Evolutionary conservation across 176 grass and related monocot genomes (phyloP), one percentile per base, ranked within the genome.

Genomic region (bread wheat (Triticum aestivum)): DNA sequence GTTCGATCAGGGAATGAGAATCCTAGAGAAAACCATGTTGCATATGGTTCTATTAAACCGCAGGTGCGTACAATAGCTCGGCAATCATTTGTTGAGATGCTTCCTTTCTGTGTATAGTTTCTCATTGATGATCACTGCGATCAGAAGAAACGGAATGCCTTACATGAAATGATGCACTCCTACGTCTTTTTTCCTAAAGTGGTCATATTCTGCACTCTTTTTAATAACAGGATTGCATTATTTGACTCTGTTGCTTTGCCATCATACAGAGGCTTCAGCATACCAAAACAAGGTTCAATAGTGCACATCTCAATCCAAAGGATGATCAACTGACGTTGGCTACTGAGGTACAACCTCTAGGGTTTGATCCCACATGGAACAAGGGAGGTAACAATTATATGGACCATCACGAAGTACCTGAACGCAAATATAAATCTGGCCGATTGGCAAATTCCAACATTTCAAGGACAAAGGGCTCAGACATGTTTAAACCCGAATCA

Each of bases 391-490:
- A 78, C 11, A 66, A 85, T 79, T 37, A 81, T 13, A 66, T 18
- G 67, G 26, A 23, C 13, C 80, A 79, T 84, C 34, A 20, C 5
- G 56, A 82, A 65, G 69, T 74, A 86, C 62, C 75, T 49, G 86
- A 59, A 41, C 73, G 69, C 5, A 84, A 83, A 20, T 84, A 90
- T 51, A 88, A 51, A 76, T 93, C 82, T 29, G 62, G 84, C 23
- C 51, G 89, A 66, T 72, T 87, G 23, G 66, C 84, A 62, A 92
- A 92, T 78, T 89, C 67, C 8, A 76, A 58, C 77, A 61, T 70
- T 73, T 72, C 87, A 14, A 79, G 15, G 84, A 85, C 80, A 72
- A 91, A 84, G 21, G 73, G 61, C 78, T 89, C 88, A 73, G 81
- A 82, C 33, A 69, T 58, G 75, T 59, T 81, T 85, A 74, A 84